Evolutionary conservation across 2,329 filamentous ascomycete species (phyloP), one percentile per base, ranked within the genome.

Genomic region (Nemania bipapillata): DNA sequence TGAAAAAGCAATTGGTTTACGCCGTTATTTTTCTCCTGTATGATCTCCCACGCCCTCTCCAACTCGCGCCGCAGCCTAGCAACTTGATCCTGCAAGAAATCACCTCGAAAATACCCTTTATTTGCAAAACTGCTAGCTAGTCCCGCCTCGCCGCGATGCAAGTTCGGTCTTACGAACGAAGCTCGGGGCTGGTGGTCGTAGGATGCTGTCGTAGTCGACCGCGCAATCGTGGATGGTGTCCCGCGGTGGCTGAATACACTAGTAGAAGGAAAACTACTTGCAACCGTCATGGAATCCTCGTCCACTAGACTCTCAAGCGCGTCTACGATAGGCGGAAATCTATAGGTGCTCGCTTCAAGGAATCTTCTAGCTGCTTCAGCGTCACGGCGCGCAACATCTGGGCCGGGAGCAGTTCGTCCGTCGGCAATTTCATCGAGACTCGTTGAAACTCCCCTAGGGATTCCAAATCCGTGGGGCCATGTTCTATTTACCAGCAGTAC

Each of bases 231-330:
- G 35, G 58, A 66, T 26, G 63, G 54, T 2, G 57, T 60, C 32
- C 63, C 58, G 49, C 54, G 66, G 20, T 49, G 32, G 32, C 66
- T 69, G 3, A 69, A 69, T 42, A 69, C 24, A 50, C 66, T 66
- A 7, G 66, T 47, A 40, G 66, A 61, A 12, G 63, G 35, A 0
- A 62, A n/a, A 22, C 63, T 69, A 20, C 66, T 66, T 20, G 45
- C 63, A 24, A 63, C 54, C 20, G 58, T 69, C 53, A 50, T 60
- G 12, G 30, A 30, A 59, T 69, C 67, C 7, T 66, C 58, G 35
- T 69, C 54, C 17, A 3, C 12, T 8, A n/a, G 1, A 32, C 4
- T 28, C 2, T n/a, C 4, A 9, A 17, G 12, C 1, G 9, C 2
- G 12, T 7, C 12, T 11, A n/a, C n/a, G n/a, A n/a, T n/a, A n/a